Evolutionary conservation across 768 basidiomycete genomes (phyloP), one percentile per base, ranked within the genome.

Genomic region (Naganishia kalamii): DNA sequence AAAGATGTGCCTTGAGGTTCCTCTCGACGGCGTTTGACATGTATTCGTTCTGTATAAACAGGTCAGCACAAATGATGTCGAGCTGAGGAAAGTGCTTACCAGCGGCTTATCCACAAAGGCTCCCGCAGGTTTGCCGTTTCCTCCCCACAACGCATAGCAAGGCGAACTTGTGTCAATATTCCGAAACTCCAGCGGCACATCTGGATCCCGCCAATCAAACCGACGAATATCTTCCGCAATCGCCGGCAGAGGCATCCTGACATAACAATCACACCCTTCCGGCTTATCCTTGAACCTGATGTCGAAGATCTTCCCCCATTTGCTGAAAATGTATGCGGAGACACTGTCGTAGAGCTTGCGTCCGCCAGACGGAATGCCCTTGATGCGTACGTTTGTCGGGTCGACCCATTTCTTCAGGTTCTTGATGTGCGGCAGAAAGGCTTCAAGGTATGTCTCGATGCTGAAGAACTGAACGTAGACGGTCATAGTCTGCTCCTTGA

Each of bases 401-500:
- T 57, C 54, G 2, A 57, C 8, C 33, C 33, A 57, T 2, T 40
- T n/a, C 17, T 57, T 57, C 1, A 23, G 37, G 54, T 40, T 35
- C 37, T 25, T 41, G 37, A 57, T 57, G 13, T 57, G 54, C 1
- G 54, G 54, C 13, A 57, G 54, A 23, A 57, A 57, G 19, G 54
- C 54, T 57, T 57, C 54, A 10, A 57, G 35, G 35, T 57, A 57
- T 23, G 54, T 57, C 37, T 57, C 54, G 35, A 57, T 57, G 37
- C 54, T 57, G 54, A 57, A 57, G 23, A 57, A 57, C 10, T 35
- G 54, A 35, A 57, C 35, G 21, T 4, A 41, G 37, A 57, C 54
- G 8, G 54, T 57, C 54, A 57, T 57, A 25, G 54, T 57, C 3
- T 57, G 33, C 25, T 57, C 23, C 1, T 27, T 2, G 4, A 35